Evolutionary conservation across 306 rosid genomes (phyloP), one percentile per base, ranked within the genome.

Genomic region (Vicia sativa): DNA sequence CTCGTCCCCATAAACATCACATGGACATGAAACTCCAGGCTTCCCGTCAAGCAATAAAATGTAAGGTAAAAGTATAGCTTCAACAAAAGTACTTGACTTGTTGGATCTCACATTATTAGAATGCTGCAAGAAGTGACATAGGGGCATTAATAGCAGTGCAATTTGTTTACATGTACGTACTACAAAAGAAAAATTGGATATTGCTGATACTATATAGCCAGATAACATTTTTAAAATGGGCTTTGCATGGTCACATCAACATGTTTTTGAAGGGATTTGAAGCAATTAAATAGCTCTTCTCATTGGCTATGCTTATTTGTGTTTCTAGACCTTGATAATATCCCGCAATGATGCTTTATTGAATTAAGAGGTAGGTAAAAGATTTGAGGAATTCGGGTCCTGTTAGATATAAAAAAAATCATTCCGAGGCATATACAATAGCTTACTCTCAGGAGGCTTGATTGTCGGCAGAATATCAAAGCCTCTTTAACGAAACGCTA

Each of bases 51-150:
- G 68, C 48, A 78, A 65, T 85, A 92, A 83, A 70, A 65, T 65
- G 86, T 84, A 88, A 64, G 91, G 81, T 72, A 81, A 71, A 65
- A 93, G 68, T 54, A 85, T 65, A 55, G 90, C 96, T 84, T 93
- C 98, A 55, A 82, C 87, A 81, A 75, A 90, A 81, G 82, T 65
- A 76, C 83, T 83, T 53, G 86, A 77, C 55, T 68, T 54, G 60
- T 73, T 62, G 50, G 84, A 79, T 16, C 71, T 69, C 53, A 52
- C 34, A 28, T 81, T 79, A 78, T 71, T 80, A 70, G 71, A 79
- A 67, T 75, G 73, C 97, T 92, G 89, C 77, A 71, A 75, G 59
- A 75, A 77, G 49, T 69, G 34, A 72, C 6, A 56, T 13, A 65
- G 58, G 67, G 57, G 67, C 26, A 56, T 70, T 39, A n/a, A n/a